A percentile compares a stretch with the other conserved stretches of the same genome.
phyloP scores from a whole-genome alignment of 371 early-diverging fungal genomes.

The Conidiobolus incongruus region DNA sequence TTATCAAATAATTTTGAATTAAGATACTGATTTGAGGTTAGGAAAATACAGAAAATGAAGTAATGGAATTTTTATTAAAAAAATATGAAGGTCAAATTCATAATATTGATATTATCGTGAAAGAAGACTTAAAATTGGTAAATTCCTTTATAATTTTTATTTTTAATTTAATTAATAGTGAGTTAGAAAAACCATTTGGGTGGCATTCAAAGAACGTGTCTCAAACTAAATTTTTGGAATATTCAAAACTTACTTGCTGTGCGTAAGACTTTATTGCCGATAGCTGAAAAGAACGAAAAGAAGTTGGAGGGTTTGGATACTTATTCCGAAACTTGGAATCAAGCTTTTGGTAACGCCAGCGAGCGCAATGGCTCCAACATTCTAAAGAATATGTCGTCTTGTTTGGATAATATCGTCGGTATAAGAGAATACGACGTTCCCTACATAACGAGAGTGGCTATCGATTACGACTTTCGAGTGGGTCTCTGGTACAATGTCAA shows the following conservation, averaged over 20 bases:
- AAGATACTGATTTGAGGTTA: slow-evolving; percentile 11
- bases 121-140: slow-evolving; percentile 77
- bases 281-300: slow-evolving; percentile 37
- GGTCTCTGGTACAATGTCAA: slow-evolving; percentile 86
- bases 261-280: slow-evolving; percentile 42
- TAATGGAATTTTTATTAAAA: slow-evolving; percentile 67
- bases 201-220: slow-evolving; percentile 37
- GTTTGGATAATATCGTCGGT: slow-evolving; percentile 47
- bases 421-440: slow-evolving; percentile 89
- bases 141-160: background rate
- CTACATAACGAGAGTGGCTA: slow-evolving; percentile 81
- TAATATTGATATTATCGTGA: slow-evolving; percentile 31
- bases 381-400: no score
- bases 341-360: slow-evolving; percentile 10
- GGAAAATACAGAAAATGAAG: slow-evolving; percentile 50
- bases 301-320: slow-evolving; percentile 30
- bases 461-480: slow-evolving; percentile 83
- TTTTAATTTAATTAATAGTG: background rate
- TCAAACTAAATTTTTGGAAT: slow-evolving; percentile 70
- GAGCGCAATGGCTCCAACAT: no score
- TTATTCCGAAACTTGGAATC: slow-evolving; percentile 21
- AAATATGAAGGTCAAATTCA: slow-evolving; percentile 42
- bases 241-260: slow-evolving; percentile 53
- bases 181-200: slow-evolving; percentile 69
- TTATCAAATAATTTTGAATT: background rate